Conservation (phyloP, 2,329 filamentous ascomycete species). For the Hymenotorrendiella dingleyae region DNA sequence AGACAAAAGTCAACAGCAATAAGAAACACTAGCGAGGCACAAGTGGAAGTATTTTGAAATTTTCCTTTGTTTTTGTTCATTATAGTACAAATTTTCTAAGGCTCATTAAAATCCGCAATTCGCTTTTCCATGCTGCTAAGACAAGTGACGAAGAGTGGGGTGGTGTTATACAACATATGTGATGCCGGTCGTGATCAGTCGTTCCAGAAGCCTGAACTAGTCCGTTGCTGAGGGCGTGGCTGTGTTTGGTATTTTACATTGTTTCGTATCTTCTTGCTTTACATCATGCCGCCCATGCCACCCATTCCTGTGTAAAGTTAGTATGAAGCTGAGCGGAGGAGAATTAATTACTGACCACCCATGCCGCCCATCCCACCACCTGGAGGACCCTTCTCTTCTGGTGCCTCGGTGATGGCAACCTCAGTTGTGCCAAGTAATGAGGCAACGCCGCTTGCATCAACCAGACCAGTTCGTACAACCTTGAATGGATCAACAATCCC, state of each 20-base stretch:
- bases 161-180: conserved; percentile 28
- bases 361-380: conserved; percentile 46
- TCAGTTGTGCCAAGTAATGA: conserved; percentile 97
- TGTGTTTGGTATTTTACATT: conserved; percentile 25
- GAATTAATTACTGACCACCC: conserved; percentile 39
- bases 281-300: conserved; percentile 32
- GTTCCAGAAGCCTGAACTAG: conserved; percentile 12
- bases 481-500: conserved; percentile 99
- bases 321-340: background rate
- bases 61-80: conserved; percentile 24
- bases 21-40: too few relatives aligned
- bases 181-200: conserved; percentile 10
- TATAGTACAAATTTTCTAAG: conserved; percentile 24
- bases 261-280: conserved; percentile 18
- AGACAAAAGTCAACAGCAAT: too few relatives aligned
- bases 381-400: conserved; percentile 72
- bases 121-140: conserved; percentile 26
- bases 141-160: conserved; percentile 27
- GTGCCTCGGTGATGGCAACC: conserved; percentile 95
- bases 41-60: conserved; percentile 7
- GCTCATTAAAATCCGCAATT: conserved; percentile 21
- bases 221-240: conserved; percentile 9
- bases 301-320: conserved; percentile 33
- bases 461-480: conserved; percentile 93
- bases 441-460: conserved; percentile 92